phyloP scores from a whole-genome alignment of 2,329 filamentous ascomycete species.

The Emergomyces africanus region DNA sequence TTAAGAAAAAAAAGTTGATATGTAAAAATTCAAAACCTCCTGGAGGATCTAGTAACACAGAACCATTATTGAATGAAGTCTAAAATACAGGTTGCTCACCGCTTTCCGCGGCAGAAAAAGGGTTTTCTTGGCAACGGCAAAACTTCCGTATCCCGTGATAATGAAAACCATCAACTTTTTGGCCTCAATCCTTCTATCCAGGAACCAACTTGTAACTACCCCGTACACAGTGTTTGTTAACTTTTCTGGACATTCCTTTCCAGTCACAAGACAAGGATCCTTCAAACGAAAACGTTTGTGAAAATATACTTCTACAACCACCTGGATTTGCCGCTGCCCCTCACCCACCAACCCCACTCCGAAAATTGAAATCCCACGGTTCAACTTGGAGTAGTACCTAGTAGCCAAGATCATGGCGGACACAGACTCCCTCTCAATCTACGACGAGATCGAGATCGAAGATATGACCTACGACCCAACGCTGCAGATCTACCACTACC shows the following conservation, averaged over 20 bases:
- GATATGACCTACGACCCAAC: conserved; percentile 85
- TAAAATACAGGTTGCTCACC: not conserved
- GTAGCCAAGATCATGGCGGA: conserved; percentile 42
- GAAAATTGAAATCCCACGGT: not conserved
- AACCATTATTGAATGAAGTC: too few relatives aligned
- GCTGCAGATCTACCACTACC: conserved; percentile 85
- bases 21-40: too few relatives aligned
- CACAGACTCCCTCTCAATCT: conserved; percentile 56
- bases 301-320: not conserved
- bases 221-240: too few relatives aligned
- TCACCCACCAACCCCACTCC: not conserved
- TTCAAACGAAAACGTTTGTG: not conserved
- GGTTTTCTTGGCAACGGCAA: not conserved
- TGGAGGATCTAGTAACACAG: too few relatives aligned
- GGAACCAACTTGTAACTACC: not conserved
- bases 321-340: not conserved
- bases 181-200: not conserved
- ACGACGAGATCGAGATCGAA: conserved; percentile 97
- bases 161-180: not conserved
- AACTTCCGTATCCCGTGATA: too few relatives aligned
- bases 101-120: not conserved
- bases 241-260: not conserved
- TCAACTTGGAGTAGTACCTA: not conserved
- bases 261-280: not conserved
- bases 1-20: too few relatives aligned